Conservation (phyloP, 2,329 filamentous ascomycete genomes). For the Pseudocercospora eumusae region DNA sequence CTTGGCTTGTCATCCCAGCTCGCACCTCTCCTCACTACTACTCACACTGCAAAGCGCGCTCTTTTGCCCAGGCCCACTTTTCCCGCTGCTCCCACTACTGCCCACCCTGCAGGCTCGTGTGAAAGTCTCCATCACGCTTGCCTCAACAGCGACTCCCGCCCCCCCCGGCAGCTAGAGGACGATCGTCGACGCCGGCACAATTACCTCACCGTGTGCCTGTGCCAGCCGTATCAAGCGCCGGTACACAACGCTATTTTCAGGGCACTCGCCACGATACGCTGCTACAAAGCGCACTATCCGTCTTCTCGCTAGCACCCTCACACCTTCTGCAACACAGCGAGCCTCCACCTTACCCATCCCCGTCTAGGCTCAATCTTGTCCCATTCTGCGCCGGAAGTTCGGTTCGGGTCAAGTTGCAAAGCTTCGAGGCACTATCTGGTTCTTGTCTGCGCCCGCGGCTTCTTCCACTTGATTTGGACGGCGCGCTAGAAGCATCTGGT, state of each 20-base stretch:
- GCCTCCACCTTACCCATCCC: conserved; percentile 32
- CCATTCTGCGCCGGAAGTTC: conserved; percentile 34
- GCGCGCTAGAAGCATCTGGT: conserved; percentile 38
- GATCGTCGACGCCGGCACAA: conserved; percentile 35
- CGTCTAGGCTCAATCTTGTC: conserved; percentile 31
- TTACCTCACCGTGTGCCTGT: conserved; percentile 40
- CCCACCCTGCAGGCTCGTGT: conserved; percentile 27
- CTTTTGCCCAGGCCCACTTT: conserved; percentile 27
- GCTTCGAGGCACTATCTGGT: conserved; percentile 24
- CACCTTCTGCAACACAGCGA: conserved; percentile 26
- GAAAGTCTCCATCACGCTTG: conserved; percentile 32
- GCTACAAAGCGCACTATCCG: conserved; percentile 34
- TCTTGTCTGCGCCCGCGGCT: conserved; percentile 23
- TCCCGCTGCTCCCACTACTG: conserved; percentile 25
- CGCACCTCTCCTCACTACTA: conserved; percentile 7
- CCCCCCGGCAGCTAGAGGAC: conserved; percentile 33
- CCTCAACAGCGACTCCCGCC: conserved; percentile 28
- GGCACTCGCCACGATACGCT: conserved; percentile 40
- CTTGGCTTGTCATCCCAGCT: conserved; percentile 19
- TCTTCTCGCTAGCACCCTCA: conserved; percentile 33
- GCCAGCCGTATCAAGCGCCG: conserved; percentile 36
- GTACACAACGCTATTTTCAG: conserved; percentile 41
- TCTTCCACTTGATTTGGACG: conserved; percentile 25
- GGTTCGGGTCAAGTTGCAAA: conserved; percentile 31
- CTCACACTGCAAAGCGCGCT: conserved; percentile 7